Evolutionary conservation across 768 basidiomycete species (phyloP).

Genomic region (Lentinus brumalis): DNA sequence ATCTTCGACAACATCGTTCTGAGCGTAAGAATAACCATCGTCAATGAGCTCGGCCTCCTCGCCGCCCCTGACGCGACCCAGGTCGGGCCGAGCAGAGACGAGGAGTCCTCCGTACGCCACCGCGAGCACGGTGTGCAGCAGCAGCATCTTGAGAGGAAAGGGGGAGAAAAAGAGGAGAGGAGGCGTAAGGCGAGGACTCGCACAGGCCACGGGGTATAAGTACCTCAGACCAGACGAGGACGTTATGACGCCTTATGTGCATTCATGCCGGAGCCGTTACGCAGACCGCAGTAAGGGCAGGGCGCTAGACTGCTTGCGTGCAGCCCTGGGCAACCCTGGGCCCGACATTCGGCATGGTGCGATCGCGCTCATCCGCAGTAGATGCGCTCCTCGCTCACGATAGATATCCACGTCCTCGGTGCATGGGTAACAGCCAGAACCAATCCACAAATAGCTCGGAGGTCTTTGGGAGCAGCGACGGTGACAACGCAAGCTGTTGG

Average conservation of each 20-base stretch:
- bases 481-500: too few relatives aligned
- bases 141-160: slow-evolving; percentile 15
- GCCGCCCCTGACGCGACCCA: slow-evolving; percentile 2
- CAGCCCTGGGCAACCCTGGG: neutral
- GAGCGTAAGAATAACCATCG: neutral
- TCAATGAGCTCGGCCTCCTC: neutral
- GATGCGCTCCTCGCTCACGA: too few relatives aligned
- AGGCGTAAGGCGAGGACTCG: neutral
- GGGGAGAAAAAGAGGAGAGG: neutral
- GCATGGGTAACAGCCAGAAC: too few relatives aligned
- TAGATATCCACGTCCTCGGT: neutral
- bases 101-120: slow-evolving; percentile 21
- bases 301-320: neutral
- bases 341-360: neutral
- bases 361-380: neutral
- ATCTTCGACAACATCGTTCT: neutral
- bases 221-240: neutral
- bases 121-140: slow-evolving; percentile 25
- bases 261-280: neutral
- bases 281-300: neutral
- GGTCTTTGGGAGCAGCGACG: too few relatives aligned
- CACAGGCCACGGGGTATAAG: neutral
- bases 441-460: too few relatives aligned
- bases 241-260: neutral
- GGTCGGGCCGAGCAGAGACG: slow-evolving; percentile 17